Percentiles rank a stretch among this genome's conserved stretches.
These are phyloP conservation scores for Aciculosporium take DNA, from an alignment of 2,329 filamentous ascomycete species.

Conservation along the genomic window DNA sequence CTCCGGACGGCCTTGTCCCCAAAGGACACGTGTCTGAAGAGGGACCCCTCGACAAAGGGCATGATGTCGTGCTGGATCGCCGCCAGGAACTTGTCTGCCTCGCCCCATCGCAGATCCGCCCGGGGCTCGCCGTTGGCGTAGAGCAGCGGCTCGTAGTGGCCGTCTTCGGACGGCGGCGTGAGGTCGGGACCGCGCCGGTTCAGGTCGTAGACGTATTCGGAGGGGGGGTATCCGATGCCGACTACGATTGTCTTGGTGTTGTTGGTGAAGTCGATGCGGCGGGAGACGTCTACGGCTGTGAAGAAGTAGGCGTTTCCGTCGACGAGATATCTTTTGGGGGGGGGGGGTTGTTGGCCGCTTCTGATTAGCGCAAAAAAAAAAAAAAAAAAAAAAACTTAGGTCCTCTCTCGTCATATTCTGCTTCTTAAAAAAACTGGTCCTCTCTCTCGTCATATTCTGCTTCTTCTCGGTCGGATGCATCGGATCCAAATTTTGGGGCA, in stretches of 20 bases:
- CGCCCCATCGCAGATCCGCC: constrained; percentile 19
- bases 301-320: constrained; percentile 23
- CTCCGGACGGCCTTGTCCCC: constrained; percentile 19
- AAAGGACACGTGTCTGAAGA: constrained; percentile 16
- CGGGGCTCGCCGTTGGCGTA: constrained; percentile 13
- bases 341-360: too few species aligned
- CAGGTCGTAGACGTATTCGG: constrained; percentile 15
- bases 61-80: constrained; percentile 27
- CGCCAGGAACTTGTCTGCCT: constrained; percentile 28
- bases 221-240: constrained; percentile 18
- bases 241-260: constrained; percentile 17
- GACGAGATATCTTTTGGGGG: constrained; percentile 19
- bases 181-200: constrained; percentile 16
- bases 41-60: constrained; percentile 15
- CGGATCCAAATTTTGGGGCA: not conserved
- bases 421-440: too few species aligned
- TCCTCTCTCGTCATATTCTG: not conserved
- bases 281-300: constrained; percentile 18
- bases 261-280: constrained; percentile 14
- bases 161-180: constrained; percentile 14
- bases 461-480: too few species aligned
- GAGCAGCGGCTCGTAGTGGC: constrained; percentile 13
- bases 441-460: not conserved
- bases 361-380: too few species aligned
- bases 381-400: not conserved